A percentile compares a stretch with the other conserved stretches of the same genome.
Evolutionary conservation across 2,329 filamentous ascomycete species (phyloP).

Genomic region (Teratosphaeria gauchensis): DNA sequence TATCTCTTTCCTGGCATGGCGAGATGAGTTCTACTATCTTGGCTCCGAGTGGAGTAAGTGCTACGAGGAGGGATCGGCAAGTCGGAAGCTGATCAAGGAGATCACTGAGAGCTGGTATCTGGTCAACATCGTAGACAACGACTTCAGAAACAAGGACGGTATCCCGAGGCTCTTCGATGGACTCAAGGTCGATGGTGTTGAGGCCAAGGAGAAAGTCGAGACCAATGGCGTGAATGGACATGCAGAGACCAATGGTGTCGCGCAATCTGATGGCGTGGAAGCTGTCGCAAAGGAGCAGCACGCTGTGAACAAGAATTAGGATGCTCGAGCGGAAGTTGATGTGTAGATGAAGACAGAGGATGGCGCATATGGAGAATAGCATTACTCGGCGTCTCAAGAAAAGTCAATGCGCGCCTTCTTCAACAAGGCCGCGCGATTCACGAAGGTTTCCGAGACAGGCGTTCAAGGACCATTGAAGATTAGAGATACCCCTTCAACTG

Average conservation of each 20-base stretch:
- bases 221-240: constrained; percentile 10
- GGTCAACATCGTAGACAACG: constrained; percentile 96
- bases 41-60: constrained; percentile 92
- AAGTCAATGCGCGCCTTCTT: not conserved
- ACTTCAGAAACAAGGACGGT: constrained; percentile 75
- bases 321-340: not conserved
- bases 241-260: constrained; percentile 1
- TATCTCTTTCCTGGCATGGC: constrained; percentile 95
- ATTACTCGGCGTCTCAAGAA: not conserved
- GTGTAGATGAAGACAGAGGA: not conserved
- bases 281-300: not conserved
- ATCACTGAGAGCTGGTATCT: constrained; percentile 89
- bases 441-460: not conserved
- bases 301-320: not conserved
- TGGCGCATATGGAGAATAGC: not conserved
- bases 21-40: constrained; percentile 90
- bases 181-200: constrained; percentile 57
- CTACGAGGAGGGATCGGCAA: constrained; percentile 66
- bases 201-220: constrained; percentile 24
- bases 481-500: not conserved
- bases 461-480: not conserved
- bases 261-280: not conserved
- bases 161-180: constrained; percentile 83
- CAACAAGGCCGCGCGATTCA: not conserved
- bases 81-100: constrained; percentile 66